These are phyloP conservation scores for Trichoderma harzianum DNA, from an alignment of 2,329 filamentous ascomycete genomes.

Conservation along the genomic window DNA sequence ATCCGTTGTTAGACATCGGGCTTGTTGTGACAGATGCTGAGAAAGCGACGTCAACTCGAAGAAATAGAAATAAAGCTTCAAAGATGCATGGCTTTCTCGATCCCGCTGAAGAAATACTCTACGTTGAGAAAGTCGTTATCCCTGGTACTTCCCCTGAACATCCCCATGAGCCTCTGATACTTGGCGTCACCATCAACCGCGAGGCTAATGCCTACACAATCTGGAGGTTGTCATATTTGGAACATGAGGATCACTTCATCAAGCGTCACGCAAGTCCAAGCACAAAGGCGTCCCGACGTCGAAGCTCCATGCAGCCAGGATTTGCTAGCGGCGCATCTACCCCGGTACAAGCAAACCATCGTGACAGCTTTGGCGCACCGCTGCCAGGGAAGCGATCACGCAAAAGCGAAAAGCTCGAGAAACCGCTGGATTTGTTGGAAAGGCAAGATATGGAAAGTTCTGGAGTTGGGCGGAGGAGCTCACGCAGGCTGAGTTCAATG, in stretches of 20 bases:
- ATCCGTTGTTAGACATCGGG: conserved; percentile 82
- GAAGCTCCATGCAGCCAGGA: conserved; percentile 64
- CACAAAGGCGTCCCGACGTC: conserved; percentile 48
- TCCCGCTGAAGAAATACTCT: conserved; percentile 76
- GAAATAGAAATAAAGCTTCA: conserved; percentile 32
- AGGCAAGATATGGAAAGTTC: conserved; percentile 56
- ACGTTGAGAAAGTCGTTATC: conserved; percentile 67
- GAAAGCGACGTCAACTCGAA: conserved; percentile 30
- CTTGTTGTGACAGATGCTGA: conserved; percentile 66
- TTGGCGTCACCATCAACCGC: conserved; percentile 78
- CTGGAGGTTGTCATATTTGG: conserved; percentile 78
- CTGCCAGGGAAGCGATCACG: conserved; percentile 52
- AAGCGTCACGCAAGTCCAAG: conserved; percentile 45
- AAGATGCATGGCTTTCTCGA: conserved; percentile 60
- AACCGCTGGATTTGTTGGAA: conserved; percentile 63
- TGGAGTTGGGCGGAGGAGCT: conserved; percentile 56
- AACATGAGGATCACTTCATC: conserved; percentile 58
- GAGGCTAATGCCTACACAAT: conserved; percentile 75
- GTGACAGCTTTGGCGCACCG: conserved; percentile 72
- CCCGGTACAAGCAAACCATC: conserved; percentile 65
- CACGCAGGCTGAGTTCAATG: conserved; percentile 84
- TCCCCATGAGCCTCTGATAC: conserved; percentile 54
- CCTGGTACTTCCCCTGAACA: conserved; percentile 39
- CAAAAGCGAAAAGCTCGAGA: conserved; percentile 51
- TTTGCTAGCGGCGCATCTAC: conserved; percentile 73